Conservation (phyloP, 805 yeast species). For the Candida namnaoensis region DNA sequence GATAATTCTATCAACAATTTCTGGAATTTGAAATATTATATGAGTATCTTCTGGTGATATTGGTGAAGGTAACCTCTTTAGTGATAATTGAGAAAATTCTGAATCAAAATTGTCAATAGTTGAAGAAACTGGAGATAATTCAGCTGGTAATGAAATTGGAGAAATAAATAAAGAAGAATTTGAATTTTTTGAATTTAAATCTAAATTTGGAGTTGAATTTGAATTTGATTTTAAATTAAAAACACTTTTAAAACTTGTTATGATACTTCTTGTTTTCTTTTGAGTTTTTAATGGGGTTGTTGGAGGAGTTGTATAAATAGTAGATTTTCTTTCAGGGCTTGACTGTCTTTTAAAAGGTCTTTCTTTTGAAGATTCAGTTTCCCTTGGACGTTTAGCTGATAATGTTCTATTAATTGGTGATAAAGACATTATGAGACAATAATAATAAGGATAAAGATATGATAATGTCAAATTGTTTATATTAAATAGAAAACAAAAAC, state of each 20-base stretch:
- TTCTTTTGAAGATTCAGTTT: slow-evolving; percentile 4
- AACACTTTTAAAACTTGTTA: slow-evolving; percentile 15
- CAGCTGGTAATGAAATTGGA: slow-evolving; percentile 9
- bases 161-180: slow-evolving; percentile 1
- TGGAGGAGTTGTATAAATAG: slow-evolving; percentile 7
- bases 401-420: neutral
- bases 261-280: slow-evolving; percentile 4
- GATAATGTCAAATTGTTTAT: neutral
- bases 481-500: slow-evolving; percentile 4
- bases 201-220: neutral
- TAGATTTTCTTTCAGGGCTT: slow-evolving; percentile 5
- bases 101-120: neutral
- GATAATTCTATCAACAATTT: slow-evolving; percentile 56
- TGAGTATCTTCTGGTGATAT: slow-evolving; percentile 3
- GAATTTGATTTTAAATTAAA: neutral
- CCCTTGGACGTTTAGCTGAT: slow-evolving; percentile 15
- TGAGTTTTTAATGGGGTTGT: slow-evolving; percentile 1
- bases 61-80: neutral
- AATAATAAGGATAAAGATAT: neutral
- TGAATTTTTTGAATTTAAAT: neutral
- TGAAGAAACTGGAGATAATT: neutral
- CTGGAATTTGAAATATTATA: slow-evolving; percentile 64
- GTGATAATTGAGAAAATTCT: neutral
- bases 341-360: slow-evolving; percentile 12
- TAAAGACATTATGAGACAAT: neutral